These are phyloP conservation scores for Magnusiomyces fungicola DNA, from an alignment of 1,139 yeast species.

Conservation along the genomic window DNA sequence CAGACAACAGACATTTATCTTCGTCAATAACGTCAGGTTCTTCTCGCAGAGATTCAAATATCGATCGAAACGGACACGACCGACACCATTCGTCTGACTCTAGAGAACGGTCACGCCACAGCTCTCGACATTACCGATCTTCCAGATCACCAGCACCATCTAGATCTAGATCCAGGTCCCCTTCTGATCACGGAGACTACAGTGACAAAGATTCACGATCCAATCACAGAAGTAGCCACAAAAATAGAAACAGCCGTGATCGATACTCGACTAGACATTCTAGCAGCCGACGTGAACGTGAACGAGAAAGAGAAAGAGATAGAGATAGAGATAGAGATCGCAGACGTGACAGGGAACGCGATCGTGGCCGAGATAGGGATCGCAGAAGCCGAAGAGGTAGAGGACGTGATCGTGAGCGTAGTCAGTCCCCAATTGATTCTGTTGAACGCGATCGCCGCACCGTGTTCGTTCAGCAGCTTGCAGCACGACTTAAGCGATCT, in stretches of 20 bases:
- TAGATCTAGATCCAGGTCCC: background rate
- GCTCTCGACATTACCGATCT: no score
- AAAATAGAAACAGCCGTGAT: background rate
- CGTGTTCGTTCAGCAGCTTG: conserved; percentile 35
- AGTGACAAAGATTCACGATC: background rate
- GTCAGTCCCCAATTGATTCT: background rate
- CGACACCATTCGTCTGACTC: no score
- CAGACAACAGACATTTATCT: no score
- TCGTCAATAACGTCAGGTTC: no score
- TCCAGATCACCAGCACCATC: no score
- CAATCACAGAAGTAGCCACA: background rate
- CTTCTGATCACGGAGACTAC: background rate
- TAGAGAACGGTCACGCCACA: no score
- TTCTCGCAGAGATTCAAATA: no score
- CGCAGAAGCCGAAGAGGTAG: conserved; percentile 9
- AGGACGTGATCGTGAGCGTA: conserved; percentile 8
- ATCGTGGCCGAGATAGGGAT: conserved; percentile 8
- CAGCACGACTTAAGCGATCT: conserved; percentile 30
- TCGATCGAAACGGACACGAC: no score
- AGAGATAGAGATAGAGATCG: conserved; percentile 9
- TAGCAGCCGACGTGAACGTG: background rate
- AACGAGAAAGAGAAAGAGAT: background rate
- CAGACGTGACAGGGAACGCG: conserved; percentile 1
- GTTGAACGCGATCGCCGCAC: conserved; percentile 32
- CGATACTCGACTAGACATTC: background rate